phyloP scores from a whole-genome alignment of 257 asterid genomes.

The Solanum acaule region DNA sequence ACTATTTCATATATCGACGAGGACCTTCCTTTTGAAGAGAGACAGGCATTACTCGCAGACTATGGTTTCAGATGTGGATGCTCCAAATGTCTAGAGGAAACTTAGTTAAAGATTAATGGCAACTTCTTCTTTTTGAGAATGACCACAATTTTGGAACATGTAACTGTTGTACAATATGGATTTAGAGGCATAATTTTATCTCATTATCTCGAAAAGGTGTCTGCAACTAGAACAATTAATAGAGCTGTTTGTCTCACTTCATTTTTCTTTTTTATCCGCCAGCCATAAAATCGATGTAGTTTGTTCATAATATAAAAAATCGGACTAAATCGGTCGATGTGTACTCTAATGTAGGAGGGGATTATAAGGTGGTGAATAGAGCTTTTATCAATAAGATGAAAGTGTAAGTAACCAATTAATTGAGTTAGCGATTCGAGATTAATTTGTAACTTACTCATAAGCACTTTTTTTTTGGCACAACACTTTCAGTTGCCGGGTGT shows the following conservation, averaged over 20 bases:
- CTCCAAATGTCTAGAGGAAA: conserved; percentile 57
- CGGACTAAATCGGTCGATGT: background rate
- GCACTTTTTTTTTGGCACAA: background rate
- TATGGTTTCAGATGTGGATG: conserved; percentile 82
- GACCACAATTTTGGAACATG: background rate
- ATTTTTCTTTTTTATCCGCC: background rate
- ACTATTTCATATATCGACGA: conserved; percentile 90
- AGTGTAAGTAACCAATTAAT: background rate
- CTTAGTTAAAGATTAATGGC: background rate
- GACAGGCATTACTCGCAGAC: conserved; percentile 66
- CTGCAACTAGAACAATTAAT: background rate
- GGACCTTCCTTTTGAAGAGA: conserved; percentile 64
- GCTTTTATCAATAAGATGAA: no score
- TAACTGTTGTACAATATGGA: background rate
- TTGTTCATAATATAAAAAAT: background rate
- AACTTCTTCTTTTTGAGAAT: background rate
- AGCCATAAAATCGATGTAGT: background rate
- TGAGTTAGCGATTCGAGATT: background rate
- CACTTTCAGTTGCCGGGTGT: background rate
- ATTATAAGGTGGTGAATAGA: background rate
- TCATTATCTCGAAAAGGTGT: background rate
- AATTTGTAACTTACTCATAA: background rate
- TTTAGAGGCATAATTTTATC: background rate
- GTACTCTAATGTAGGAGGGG: background rate
- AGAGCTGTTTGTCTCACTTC: background rate